phyloP scores from a whole-genome alignment of 106 monocot genomes.

The Acorus gramineus region DNA sequence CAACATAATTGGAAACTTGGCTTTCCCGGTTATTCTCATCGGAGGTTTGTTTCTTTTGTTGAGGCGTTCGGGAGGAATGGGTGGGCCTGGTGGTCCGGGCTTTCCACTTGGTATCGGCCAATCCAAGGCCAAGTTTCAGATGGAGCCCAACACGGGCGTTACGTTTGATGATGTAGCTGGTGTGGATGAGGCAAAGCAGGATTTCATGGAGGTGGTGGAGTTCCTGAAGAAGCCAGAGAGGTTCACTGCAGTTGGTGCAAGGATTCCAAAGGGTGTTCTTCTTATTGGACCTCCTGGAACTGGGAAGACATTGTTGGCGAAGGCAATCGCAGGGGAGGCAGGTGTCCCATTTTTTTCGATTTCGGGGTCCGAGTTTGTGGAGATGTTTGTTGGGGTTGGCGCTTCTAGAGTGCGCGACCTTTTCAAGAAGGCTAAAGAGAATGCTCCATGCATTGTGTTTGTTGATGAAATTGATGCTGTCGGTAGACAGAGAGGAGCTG shows the following conservation, averaged over 20 bases:
- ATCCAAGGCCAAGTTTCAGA: conserved; percentile 96
- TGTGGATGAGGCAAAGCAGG: conserved; percentile 97
- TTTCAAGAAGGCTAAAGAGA: conserved; percentile 95
- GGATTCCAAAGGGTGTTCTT: conserved; percentile 96
- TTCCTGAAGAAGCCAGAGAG: conserved; percentile 98
- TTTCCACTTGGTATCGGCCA: conserved; percentile 80
- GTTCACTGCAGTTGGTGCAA: conserved; percentile 93
- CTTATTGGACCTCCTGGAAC: conserved; percentile 98
- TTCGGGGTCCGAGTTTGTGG: conserved; percentile 97
- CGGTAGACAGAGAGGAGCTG: conserved; percentile 84
- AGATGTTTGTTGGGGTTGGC: conserved; percentile 98
- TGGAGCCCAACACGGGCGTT: conserved; percentile 98
- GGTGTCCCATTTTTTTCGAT: conserved; percentile 98
- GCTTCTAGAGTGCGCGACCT: conserved; percentile 90
- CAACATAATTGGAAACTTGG: conserved; percentile 88
- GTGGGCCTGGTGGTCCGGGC: conserved; percentile 88
- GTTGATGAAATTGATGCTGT: conserved; percentile 98
- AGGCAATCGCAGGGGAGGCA: conserved; percentile 98
- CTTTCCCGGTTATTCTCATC: conserved; percentile 81
- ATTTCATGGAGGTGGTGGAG: conserved; percentile 99
- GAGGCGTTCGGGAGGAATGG: conserved; percentile 84
- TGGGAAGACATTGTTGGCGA: conserved; percentile 95
- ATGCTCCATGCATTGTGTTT: conserved; percentile 96
- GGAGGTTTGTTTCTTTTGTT: conserved; percentile 88
- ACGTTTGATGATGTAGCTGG: conserved; percentile 99